Conservation (phyloP, 2,329 filamentous ascomycete genomes). For the Colletotrichum sp. region DNA sequence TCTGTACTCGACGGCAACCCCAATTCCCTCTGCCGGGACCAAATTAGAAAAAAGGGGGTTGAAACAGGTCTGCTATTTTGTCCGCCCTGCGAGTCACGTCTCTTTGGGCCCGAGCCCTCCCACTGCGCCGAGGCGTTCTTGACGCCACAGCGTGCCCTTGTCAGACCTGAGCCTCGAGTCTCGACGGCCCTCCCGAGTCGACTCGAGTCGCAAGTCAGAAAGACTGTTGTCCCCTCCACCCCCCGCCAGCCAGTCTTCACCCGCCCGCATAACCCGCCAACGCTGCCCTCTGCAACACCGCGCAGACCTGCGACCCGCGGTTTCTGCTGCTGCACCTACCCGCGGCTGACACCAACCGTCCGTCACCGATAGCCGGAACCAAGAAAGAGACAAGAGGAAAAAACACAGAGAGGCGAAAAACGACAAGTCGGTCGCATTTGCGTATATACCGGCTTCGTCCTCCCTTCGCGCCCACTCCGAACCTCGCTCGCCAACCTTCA, state of each 20-base stretch:
- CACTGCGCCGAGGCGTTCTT: slow-evolving; percentile 24
- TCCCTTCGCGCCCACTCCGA: neutral
- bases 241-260: neutral
- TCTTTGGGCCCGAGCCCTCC: slow-evolving; percentile 21
- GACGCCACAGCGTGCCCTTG: slow-evolving; percentile 22
- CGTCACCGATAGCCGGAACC: slow-evolving; percentile 8
- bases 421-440: neutral
- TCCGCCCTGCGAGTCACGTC: slow-evolving; percentile 21
- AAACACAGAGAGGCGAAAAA: neutral
- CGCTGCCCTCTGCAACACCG: neutral
- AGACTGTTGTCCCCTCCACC: neutral
- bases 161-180: slow-evolving; percentile 7
- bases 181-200: slow-evolving; percentile 11
- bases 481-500: neutral
- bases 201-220: slow-evolving; percentile 8
- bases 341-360: slow-evolving; percentile 13
- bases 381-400: neutral
- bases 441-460: slow-evolving; percentile 12
- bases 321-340: neutral
- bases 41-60: slow-evolving; percentile 17
- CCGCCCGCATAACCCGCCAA: slow-evolving; percentile 8
- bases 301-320: neutral
- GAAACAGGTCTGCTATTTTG: slow-evolving; percentile 25
- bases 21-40: neutral
- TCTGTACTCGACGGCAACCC: neutral